A percentile compares a stretch with the other conserved stretches of the same genome.
These are phyloP conservation scores for Saraca asoca DNA, from an alignment of 331 rosid species.

Conservation along the genomic window DNA sequence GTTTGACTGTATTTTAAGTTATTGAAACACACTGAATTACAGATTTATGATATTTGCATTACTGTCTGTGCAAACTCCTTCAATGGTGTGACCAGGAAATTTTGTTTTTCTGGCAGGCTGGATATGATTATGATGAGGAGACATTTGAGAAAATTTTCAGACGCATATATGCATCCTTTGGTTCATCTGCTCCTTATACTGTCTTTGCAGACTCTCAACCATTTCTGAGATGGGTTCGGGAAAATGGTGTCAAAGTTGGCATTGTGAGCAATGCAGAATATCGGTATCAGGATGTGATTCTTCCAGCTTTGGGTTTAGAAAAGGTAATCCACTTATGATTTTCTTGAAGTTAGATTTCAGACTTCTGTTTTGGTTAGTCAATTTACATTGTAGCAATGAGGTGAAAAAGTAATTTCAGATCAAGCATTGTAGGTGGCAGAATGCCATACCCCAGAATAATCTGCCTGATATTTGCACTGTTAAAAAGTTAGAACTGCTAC, in stretches of 20 bases:
- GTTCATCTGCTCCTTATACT: slow-evolving; percentile 86
- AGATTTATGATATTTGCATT: slow-evolving; percentile 31
- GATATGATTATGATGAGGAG: slow-evolving; percentile 92
- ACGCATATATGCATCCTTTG: slow-evolving; percentile 84
- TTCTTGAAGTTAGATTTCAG: slow-evolving; percentile 1
- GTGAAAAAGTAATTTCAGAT: not conserved
- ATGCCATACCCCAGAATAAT: no score
- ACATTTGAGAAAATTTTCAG: slow-evolving; percentile 90
- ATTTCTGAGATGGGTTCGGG: slow-evolving; percentile 82
- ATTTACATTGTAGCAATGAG: not conserved
- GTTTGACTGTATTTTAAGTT: slow-evolving; percentile 2
- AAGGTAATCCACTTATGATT: slow-evolving; percentile 46
- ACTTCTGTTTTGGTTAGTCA: slow-evolving; percentile 1
- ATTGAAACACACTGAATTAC: not conserved
- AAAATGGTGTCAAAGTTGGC: slow-evolving; percentile 76
- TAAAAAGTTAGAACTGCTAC: not conserved
- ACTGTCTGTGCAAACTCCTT: slow-evolving; percentile 14
- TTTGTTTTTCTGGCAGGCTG: slow-evolving; percentile 69
- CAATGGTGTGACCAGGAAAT: slow-evolving; percentile 29
- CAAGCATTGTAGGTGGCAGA: no score
- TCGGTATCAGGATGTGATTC: slow-evolving; percentile 85
- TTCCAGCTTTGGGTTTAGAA: slow-evolving; percentile 77
- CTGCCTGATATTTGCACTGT: not conserved
- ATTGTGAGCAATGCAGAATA: slow-evolving; percentile 84
- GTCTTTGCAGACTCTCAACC: slow-evolving; percentile 84